Evolutionary conservation across 2,329 filamentous ascomycete species (phyloP), one percentile per base, ranked within the genome.

Genomic region (Aspergillus fumigatus): DNA sequence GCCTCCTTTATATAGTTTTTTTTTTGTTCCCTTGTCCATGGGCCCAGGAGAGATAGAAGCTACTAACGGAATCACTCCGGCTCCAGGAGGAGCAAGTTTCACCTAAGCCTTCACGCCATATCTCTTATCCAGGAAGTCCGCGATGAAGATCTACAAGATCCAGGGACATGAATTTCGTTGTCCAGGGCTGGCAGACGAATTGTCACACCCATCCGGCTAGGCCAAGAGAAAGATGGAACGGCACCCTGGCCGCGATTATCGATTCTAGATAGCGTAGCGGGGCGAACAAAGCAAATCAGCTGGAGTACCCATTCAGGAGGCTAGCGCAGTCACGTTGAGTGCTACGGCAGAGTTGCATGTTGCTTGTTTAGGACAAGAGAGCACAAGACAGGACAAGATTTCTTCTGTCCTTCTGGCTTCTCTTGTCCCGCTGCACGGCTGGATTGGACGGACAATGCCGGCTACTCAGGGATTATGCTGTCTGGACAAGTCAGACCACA

Each of bases 1-100:
- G 51, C 32, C 51, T 53, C 10, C 61, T 68, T 70, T 70, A 70
- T 47, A 47, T 70, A 70, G 50, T 27, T 59, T 58, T 52, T 41
- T 40, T 52, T 41, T 38, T 43, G n/a, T n/a, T n/a, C n/a, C n/a
- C 53, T 27, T 27, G 32, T 14, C 35, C 53, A 25, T 43, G 52
- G 49, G 14, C 14, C 14, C n/a, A 57, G 58, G 52, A 43, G 7
- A 21, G 40, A 43, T 43, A 43, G 40, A 8, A 43, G 4, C 19
- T 23, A 11, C 14, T 3, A 10, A 45, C 43, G 19, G 21, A 47
- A 11, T 26, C 43, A 26, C 27, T 49, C 60, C 52, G 52, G 51
- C 50, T 54, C 55, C 50, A 57, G 55, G 41, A 58, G 50, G 21
- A 45, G n/a, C n/a, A 21, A 45, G 21, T 23, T 45, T 23, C 41